Conservation (phyloP, 768 basidiomycete species). For the Tulasnella sp. region DNA sequence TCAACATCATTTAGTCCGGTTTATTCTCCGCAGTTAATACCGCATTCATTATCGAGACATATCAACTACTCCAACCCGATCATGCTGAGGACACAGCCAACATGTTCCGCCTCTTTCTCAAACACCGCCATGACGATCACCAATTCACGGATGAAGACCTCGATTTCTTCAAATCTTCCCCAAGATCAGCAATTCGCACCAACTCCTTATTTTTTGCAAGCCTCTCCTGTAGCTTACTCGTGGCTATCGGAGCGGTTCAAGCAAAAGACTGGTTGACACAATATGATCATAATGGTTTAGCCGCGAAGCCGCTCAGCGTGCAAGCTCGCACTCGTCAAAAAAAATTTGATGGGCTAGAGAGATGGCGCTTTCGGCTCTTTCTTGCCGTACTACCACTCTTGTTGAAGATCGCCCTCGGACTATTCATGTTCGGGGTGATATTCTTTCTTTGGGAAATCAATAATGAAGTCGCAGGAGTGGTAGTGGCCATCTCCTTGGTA, state of each 20-base stretch:
- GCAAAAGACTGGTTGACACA: conserved; percentile 2
- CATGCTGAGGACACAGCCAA: no score
- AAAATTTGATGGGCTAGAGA: background rate
- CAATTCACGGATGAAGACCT: background rate
- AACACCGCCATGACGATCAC: no score
- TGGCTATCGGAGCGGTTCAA: background rate
- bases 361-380: background rate
- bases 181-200: background rate
- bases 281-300: background rate
- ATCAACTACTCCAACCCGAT: no score
- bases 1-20: no score
- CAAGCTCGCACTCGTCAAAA: background rate
- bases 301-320: background rate
- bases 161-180: background rate
- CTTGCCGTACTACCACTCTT: background rate
- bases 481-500: background rate
- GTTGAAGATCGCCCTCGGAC: background rate
- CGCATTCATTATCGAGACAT: no score
- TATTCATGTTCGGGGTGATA: background rate
- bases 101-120: no score
- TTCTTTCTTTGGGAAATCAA: background rate
- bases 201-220: background rate
- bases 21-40: no score
- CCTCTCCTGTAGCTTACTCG: background rate
- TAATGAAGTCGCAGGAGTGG: background rate